A percentile compares a stretch with the other conserved stretches of the same genome.
Evolutionary conservation across 2,329 filamentous ascomycete genomes (phyloP).

Genomic region (Metarhizium sp.): DNA sequence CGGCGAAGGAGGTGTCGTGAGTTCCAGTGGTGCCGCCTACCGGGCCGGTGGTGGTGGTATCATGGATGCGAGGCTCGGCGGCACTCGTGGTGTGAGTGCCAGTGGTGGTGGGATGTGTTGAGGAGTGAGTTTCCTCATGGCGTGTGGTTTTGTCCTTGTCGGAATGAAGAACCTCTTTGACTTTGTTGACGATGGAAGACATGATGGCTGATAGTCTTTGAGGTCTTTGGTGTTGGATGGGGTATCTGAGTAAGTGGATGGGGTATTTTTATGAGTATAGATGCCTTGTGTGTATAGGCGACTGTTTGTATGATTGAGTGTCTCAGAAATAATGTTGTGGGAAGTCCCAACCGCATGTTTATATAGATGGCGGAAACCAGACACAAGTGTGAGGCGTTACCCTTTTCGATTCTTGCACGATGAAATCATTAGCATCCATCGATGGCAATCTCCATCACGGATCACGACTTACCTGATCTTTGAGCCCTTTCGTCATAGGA

Average conservation of each 20-base stretch:
- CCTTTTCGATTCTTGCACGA: neutral
- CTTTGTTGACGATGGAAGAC: conserved; percentile 49
- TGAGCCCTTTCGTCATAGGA: conserved; percentile 6
- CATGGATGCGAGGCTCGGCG: conserved; percentile 37
- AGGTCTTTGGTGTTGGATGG: neutral
- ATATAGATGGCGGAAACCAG: conserved; percentile 2
- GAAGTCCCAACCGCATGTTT: neutral
- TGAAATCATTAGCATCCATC: conserved; percentile 1
- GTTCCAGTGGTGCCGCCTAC: conserved; percentile 13
- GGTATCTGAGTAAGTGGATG: neutral
- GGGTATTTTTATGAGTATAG: no score
- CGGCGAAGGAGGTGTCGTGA: conserved; percentile 16
- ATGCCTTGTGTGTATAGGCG: neutral
- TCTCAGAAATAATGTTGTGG: neutral
- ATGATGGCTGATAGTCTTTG: conserved; percentile 28
- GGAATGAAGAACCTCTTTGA: conserved; percentile 44
- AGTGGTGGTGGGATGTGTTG: conserved; percentile 4
- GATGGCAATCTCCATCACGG: neutral
- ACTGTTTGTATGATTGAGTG: neutral
- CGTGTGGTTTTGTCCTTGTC: conserved; percentile 24
- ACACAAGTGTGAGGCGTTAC: neutral
- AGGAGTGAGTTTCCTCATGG: conserved; percentile 4
- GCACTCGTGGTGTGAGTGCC: conserved; percentile 27
- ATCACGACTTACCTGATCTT: neutral
- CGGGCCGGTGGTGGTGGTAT: conserved; percentile 11